Conservation (phyloP, 805 yeast genomes). For the Ascoidea asiatica region DNA sequence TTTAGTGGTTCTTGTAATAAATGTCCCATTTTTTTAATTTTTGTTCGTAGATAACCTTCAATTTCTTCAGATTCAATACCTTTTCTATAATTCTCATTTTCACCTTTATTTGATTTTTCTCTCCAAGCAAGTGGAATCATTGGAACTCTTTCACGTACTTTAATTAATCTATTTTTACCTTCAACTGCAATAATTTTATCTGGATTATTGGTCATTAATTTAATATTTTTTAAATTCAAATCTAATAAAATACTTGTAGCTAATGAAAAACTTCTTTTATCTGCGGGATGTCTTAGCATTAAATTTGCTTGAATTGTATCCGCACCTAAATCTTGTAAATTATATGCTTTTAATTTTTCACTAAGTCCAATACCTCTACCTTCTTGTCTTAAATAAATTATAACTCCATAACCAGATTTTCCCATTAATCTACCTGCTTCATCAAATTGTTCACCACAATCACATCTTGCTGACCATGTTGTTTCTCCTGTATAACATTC, state of each 20-base stretch:
- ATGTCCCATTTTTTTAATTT: constrained; percentile 97
- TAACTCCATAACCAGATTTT: constrained; percentile 75
- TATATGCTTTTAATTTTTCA: constrained; percentile 92
- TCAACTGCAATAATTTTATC: constrained; percentile 93
- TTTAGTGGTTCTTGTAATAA: constrained; percentile 49
- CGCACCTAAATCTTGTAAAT: constrained; percentile 94
- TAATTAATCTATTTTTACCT: constrained; percentile 61
- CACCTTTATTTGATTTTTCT: constrained; percentile 10
- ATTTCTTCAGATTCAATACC: constrained; percentile 81
- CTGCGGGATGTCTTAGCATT: constrained; percentile 91
- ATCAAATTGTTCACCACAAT: constrained; percentile 98
- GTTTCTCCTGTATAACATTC: constrained; percentile 99
- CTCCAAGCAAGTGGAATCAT: constrained; percentile 96
- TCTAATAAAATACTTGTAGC: constrained; percentile 90
- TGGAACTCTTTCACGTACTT: constrained; percentile 81
- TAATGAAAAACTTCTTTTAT: constrained; percentile 83
- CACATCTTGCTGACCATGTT: constrained; percentile 98
- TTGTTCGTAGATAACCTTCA: constrained; percentile 86
- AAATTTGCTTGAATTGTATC: constrained; percentile 96
- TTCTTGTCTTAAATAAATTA: constrained; percentile 91
- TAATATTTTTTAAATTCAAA: constrained; percentile 57
- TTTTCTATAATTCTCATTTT: constrained; percentile 3
- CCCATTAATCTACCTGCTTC: constrained; percentile 96
- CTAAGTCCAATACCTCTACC: constrained; percentile 99
- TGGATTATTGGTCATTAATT: constrained; percentile 86